These are phyloP conservation scores for Epichloe typhina DNA, from an alignment of 2,329 filamentous ascomycete genomes.

Conservation along the genomic window DNA sequence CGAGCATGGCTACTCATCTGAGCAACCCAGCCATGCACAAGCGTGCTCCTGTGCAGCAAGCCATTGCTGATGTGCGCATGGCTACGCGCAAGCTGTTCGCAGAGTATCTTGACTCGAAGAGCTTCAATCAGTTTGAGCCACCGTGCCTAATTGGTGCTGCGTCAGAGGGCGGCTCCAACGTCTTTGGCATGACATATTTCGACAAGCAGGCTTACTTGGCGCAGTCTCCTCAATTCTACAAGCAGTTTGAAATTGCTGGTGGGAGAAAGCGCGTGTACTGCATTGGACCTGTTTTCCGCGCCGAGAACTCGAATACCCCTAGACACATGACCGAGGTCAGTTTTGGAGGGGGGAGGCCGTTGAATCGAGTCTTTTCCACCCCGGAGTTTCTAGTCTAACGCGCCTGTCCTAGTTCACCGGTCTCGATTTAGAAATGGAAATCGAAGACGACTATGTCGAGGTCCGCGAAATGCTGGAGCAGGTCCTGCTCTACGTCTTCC, in stretches of 20 bases:
- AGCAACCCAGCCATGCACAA: conserved; percentile 92
- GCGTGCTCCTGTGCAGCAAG: conserved; percentile 79
- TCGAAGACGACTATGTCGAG: conserved; percentile 65
- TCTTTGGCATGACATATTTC: conserved; percentile 86
- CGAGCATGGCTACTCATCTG: conserved; percentile 71
- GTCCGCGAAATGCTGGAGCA: conserved; percentile 60
- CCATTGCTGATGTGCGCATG: conserved; percentile 45
- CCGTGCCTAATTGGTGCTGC: conserved; percentile 82
- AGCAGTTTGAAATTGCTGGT: conserved; percentile 74
- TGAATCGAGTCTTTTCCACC: neutral
- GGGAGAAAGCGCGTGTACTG: conserved; percentile 67
- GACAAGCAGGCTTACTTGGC: conserved; percentile 68
- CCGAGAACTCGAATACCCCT: conserved; percentile 76
- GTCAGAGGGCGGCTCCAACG: conserved; percentile 84
- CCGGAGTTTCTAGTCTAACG: neutral
- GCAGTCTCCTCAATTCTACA: conserved; percentile 75
- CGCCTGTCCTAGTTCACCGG: conserved; percentile 47
- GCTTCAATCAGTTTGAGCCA: conserved; percentile 76
- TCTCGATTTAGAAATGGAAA: conserved; percentile 84
- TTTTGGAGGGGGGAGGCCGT: neutral
- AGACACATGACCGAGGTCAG: conserved; percentile 66
- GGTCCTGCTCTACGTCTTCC: conserved; percentile 68
- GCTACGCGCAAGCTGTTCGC: conserved; percentile 55
- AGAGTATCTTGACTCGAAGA: conserved; percentile 61
- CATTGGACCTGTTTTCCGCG: conserved; percentile 70